Conservation (phyloP, 148 eudicot species). For the Chenopodium album region DNA sequence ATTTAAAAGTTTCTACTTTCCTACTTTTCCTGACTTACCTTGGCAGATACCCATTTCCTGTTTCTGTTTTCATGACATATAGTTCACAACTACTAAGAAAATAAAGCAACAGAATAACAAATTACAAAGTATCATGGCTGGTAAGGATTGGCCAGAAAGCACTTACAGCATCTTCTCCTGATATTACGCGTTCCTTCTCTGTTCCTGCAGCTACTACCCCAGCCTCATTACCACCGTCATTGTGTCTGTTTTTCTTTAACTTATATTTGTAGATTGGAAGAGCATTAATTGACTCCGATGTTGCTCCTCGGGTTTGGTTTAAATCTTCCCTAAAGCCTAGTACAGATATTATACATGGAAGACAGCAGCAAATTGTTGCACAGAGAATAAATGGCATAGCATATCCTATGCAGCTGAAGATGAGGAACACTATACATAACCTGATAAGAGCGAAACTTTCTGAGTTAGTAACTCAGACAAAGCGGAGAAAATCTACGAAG, state of each 20-base stretch:
- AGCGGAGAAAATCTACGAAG: background rate
- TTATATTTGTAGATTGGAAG: constrained; percentile 84
- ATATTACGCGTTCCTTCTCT: constrained; percentile 73
- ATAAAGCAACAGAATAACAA: background rate
- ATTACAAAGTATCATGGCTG: background rate
- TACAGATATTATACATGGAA: constrained; percentile 87
- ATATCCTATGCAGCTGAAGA: constrained; percentile 90
- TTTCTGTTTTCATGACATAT: background rate
- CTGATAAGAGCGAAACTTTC: constrained; percentile 38
- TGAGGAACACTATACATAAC: constrained; percentile 83
- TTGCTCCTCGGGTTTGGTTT: constrained; percentile 80
- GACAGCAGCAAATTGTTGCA: constrained; percentile 94
- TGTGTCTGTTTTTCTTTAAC: constrained; percentile 57
- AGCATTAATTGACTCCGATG: constrained; percentile 77
- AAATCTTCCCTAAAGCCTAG: constrained; percentile 86
- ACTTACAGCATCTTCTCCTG: constrained; percentile 96
- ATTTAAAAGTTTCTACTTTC: background rate
- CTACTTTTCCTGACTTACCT: background rate
- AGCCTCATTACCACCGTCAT: constrained; percentile 42
- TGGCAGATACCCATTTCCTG: background rate
- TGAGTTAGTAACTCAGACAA: constrained; percentile 20
- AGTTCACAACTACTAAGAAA: background rate
- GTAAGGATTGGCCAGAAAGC: constrained; percentile 14
- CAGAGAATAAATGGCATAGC: constrained; percentile 96
- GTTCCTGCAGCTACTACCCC: constrained; percentile 89